Base-by-base conservation (phyloP, 1,139 yeast genomes). In the Saccharomyces hybrid region DNA sequence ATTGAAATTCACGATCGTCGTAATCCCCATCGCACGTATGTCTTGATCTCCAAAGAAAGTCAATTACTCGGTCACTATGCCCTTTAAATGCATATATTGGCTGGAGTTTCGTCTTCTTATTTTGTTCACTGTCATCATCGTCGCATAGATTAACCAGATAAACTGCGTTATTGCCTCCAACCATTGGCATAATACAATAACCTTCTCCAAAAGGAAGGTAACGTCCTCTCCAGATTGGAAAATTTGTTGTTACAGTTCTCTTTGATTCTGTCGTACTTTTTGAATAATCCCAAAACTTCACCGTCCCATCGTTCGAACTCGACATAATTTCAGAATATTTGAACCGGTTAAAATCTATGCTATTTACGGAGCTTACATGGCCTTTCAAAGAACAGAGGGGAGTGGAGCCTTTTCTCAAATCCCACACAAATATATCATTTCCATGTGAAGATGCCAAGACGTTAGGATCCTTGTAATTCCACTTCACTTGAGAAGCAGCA, bases 401-500 rank as follows among this genome's bases (percentile, higher is more conserved):
- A 7, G 78, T 69, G 0, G 95, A 85, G 5, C 96, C 95, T 63
- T 84, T 84, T 57, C 99, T 75, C 5, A 82, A 73, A 69, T 93
- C 99, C 99, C 99, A 93, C 0, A 93, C 74, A 59, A 83, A 83
- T 50, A 91, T 80, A 50, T 82, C 78, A 62, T 85, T 81, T 63
- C 89, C 96, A 66, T 93, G 99, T 26, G 95, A 78, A 0, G 95
- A 84, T 0, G 97, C 97, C 34, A 93, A 68, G 48, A 90, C 80
- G 65, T 84, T 79, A 1, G 90, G 83, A 63, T 91, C 85, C 51
- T 78, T 76, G 60, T 83, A 83, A 66, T 86, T 89, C 98, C 98
- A 93, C 69, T 91, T 90, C 14, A 90, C 97, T 68, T 91, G 98
- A 0, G 95, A 83, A 0, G 97, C 95, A 1, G 95, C 95, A 0